These are phyloP conservation scores for Rhizopogon sp. DNA, from an alignment of 768 basidiomycete species.

Conservation along the genomic window DNA sequence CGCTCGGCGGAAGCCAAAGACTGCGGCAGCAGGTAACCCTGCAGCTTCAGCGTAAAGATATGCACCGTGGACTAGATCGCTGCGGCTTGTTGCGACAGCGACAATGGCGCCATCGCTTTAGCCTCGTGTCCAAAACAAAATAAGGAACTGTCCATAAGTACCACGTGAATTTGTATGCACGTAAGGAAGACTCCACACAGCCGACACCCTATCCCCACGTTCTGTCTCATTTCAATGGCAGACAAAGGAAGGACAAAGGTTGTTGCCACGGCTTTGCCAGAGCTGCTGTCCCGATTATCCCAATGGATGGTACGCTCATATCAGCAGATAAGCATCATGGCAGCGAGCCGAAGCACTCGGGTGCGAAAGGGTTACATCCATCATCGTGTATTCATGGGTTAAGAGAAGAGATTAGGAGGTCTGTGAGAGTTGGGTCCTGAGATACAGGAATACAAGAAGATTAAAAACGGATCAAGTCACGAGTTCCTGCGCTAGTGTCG, in stretches of 20 bases:
- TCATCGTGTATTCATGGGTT: background rate
- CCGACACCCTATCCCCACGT: background rate
- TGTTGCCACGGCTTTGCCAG: background rate
- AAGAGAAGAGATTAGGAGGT: background rate
- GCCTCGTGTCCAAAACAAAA: background rate
- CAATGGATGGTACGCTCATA: background rate
- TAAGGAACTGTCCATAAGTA: background rate
- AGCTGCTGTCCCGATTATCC: background rate
- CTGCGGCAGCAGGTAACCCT: background rate
- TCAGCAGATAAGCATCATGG: background rate
- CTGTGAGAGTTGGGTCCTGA: background rate
- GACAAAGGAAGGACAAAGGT: background rate
- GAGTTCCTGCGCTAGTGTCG: background rate
- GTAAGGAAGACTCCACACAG: background rate
- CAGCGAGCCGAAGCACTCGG: background rate
- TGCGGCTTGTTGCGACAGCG: background rate
- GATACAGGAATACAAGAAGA: background rate
- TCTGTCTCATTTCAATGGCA: background rate
- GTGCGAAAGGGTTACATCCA: background rate
- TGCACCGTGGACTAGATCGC: background rate
- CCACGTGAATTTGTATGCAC: background rate
- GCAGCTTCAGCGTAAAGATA: background rate
- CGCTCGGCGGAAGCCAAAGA: background rate
- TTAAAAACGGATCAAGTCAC: background rate
- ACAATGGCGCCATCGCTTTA: background rate